These are phyloP conservation scores for Akanthomyces lecanii DNA, from an alignment of 2,329 filamentous ascomycete species.

Conservation along the genomic window DNA sequence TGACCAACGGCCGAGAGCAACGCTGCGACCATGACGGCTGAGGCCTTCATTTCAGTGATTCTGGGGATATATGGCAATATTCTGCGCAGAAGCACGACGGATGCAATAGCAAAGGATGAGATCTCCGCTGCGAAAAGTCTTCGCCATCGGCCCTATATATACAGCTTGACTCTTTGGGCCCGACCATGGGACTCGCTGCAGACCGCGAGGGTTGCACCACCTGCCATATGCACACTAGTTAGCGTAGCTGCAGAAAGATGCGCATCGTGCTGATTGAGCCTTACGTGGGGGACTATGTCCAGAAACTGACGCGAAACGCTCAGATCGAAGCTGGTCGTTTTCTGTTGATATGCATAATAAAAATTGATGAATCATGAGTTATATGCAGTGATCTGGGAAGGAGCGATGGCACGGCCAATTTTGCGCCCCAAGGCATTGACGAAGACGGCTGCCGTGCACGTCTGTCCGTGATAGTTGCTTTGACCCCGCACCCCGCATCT, in stretches of 20 bases:
- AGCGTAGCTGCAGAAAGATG: constrained; percentile 11
- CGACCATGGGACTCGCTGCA: neutral
- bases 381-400: neutral
- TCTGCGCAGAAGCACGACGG: neutral
- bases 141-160: neutral
- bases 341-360: neutral
- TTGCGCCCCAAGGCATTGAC: too few species aligned
- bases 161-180: neutral
- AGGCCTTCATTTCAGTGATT: neutral
- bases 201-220: neutral
- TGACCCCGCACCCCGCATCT: neutral
- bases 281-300: neutral
- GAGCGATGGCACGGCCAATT: neutral
- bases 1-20: neutral
- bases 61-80: neutral
- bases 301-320: neutral
- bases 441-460: neutral
- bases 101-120: neutral
- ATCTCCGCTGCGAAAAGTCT: neutral
- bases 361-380: too few species aligned
- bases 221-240: constrained; percentile 14
- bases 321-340: neutral
- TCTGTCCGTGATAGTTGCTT: neutral
- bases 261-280: neutral
- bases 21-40: neutral